Conservation (phyloP, 2,329 filamentous ascomycete genomes). For the Diaporthe ilicicola region DNA sequence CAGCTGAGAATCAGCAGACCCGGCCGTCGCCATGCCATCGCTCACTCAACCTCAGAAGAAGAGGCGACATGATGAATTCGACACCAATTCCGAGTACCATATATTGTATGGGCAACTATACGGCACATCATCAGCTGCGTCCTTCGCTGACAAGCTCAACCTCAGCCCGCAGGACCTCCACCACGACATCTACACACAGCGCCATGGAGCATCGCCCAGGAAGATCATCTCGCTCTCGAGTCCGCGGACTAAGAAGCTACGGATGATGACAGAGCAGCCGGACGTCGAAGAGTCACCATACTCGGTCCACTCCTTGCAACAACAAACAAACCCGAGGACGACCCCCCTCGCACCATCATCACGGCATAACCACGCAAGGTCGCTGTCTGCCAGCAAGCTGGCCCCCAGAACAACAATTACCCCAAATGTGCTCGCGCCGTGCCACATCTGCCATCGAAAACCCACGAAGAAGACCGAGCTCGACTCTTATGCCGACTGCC, state of each 20-base stretch:
- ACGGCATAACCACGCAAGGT: slow-evolving; percentile 28
- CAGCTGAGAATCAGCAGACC: background rate
- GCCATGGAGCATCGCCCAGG: slow-evolving; percentile 23
- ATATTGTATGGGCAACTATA: slow-evolving; percentile 31
- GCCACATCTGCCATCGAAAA: slow-evolving; percentile 73
- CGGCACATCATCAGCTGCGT: background rate
- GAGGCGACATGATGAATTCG: slow-evolving; percentile 30
- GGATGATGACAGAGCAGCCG: slow-evolving; percentile 21
- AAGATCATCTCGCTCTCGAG: slow-evolving; percentile 29
- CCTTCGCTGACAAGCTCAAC: slow-evolving; percentile 29
- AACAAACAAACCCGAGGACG: slow-evolving; percentile 4
- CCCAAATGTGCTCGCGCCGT: slow-evolving; percentile 55
- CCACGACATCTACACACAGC: slow-evolving; percentile 28
- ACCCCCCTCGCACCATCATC: slow-evolving; percentile 1
- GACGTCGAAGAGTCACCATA: background rate
- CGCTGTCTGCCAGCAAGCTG: slow-evolving; percentile 29
- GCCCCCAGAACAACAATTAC: slow-evolving; percentile 32
- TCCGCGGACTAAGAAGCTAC: slow-evolving; percentile 32
- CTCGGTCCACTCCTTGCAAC: background rate
- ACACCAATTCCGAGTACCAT: slow-evolving; percentile 26
- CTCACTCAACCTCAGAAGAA: slow-evolving; percentile 31
- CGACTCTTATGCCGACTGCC: slow-evolving; percentile 71
- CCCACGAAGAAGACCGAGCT: slow-evolving; percentile 72
- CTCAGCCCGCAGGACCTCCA: slow-evolving; percentile 29
- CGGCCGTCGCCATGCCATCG: slow-evolving; percentile 28